Base-by-base conservation (phyloP, 495 filamentous ascomycete genomes). In the Usnea hakonensis region DNA sequence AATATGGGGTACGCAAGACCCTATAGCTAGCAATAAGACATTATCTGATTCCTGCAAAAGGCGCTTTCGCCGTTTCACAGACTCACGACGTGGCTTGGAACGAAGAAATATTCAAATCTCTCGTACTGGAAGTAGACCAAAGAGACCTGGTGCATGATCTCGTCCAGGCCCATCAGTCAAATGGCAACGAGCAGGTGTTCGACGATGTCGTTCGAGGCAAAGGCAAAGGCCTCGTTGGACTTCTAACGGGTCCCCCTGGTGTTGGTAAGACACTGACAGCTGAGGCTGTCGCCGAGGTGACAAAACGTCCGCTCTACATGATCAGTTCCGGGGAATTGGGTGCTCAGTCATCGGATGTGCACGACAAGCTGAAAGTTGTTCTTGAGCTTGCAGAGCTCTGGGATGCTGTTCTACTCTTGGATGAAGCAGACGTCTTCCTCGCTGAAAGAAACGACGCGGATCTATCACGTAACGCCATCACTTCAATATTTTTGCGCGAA, bases 401-500 rank as follows among this genome's bases (percentile, higher is more conserved):
- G 72, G 72, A 69, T 0, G 73, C 74, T 8, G 71, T 79, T 30
- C 69, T 79, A 0, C 69, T 79, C 17, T 67, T 80, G 5, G 77
- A 80, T 57, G 77, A 79, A 50, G 76, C 77, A 9, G 78, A 80
- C 56, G 73, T 78, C 3, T 80, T 78, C 48, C 75, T 79, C 64
- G 69, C 77, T 55, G 55, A 65, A 5, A 71, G 76, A 13, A 68
- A 58, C 33, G 53, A 65, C 3, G 55, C 66, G 7, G 72, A 76
- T 59, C 70, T 78, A 2, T 53, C 69, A 46, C 70, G 75, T 0
- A 79, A 79, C 64, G 71, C 70, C 21, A 67, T 80, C 28, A 77
- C 79, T 9, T 77, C 77, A 1, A 67, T 82, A 41, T 85, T 85
- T 65, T 72, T 85, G 1, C 71, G 83, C 10, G 64, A 70, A 0